Evolutionary conservation across 2,329 filamentous ascomycete genomes (phyloP), one percentile per base, ranked within the genome.

Genomic region (Apiospora hydei): DNA sequence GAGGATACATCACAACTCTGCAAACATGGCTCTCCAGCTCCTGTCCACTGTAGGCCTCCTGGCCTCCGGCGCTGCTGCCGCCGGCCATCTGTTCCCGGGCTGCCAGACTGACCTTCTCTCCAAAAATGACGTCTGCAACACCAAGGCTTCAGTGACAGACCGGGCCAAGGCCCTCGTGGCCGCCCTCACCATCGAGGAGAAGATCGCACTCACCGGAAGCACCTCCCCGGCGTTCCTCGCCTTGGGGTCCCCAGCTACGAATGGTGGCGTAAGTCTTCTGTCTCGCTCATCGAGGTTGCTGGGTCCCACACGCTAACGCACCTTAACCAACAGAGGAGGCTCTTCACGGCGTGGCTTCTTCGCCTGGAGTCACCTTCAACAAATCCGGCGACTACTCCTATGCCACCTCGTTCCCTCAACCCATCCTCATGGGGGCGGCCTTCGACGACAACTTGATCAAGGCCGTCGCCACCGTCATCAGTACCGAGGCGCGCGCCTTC

Each of bases 211-310:
- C 10, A 64, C 77, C 66, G 70, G 67, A 21, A 83, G 77, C 76
- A 78, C 80, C 47, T 79, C 78, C 1, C 86, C 0, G 89, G 89
- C 0, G 87, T 89, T 11, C 83, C 88, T 0, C 83, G 89, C 44
- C 82, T 92, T 1, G 89, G 89, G 5, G 80, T 92, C 0, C 88
- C 88, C 2, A 79, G 84, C 2, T 92, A 92, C 75, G 83, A 88
- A 75, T 90, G 89, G 83, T 91, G 89, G 88, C 76, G 77, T 78
- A 75, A 43, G 76, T 74, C 69, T 72, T 66, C 30, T 13, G 10
- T n/a, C 11, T 34, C 34, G 8, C 18, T 38, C 11, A 61, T 38
- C 38, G 16, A 46, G 4, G 16, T 24, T 46, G 6, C 26, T 38
- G 18, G 30, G 6, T 34, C 21, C 8, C 34, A 64, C 18, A 34